These are phyloP conservation scores for Penicillium sp. DNA, from an alignment of 2,329 filamentous ascomycete genomes.

Conservation along the genomic window DNA sequence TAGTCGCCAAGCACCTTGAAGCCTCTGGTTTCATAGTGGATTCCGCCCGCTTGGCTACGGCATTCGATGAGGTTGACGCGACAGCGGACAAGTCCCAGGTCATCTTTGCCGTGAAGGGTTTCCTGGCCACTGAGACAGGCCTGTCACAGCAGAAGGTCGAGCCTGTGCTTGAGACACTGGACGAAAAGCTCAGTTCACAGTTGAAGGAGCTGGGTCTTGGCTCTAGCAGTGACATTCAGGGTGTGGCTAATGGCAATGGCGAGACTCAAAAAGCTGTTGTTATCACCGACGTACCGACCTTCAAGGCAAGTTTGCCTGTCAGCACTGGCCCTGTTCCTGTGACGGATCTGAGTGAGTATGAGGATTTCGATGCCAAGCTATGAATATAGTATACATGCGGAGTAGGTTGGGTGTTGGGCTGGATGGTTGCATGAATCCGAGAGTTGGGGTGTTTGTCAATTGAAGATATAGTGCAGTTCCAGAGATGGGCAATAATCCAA, in stretches of 20 bases:
- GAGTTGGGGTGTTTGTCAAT: conserved; percentile 11
- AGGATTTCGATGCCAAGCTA: conserved; percentile 80
- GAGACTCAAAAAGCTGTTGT: conserved; percentile 46
- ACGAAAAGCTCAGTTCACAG: conserved; percentile 47
- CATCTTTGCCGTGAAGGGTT: conserved; percentile 49
- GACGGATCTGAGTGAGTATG: conserved; percentile 76
- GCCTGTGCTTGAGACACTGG: conserved; percentile 50
- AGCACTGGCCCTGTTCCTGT: conserved; percentile 71
- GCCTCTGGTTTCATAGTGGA: conserved; percentile 48
- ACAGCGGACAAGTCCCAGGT: conserved; percentile 50
- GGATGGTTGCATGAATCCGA: conserved; percentile 6
- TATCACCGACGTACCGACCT: conserved; percentile 75
- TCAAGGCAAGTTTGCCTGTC: conserved; percentile 71
- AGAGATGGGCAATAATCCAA: neutral
- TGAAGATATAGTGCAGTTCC: neutral
- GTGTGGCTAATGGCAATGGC: neutral
- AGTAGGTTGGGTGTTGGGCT: neutral
- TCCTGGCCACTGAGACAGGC: conserved; percentile 50
- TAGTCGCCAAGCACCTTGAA: conserved; percentile 48
- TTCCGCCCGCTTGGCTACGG: conserved; percentile 39
- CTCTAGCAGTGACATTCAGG: neutral
- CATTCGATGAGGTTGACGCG: conserved; percentile 47
- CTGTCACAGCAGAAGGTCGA: conserved; percentile 51
- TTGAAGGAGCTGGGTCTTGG: conserved; percentile 45
- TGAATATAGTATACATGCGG: conserved; percentile 38